Base-by-base conservation (phyloP, 2,329 filamentous ascomycete genomes). In the Ophiosphaerella herpotricha region DNA sequence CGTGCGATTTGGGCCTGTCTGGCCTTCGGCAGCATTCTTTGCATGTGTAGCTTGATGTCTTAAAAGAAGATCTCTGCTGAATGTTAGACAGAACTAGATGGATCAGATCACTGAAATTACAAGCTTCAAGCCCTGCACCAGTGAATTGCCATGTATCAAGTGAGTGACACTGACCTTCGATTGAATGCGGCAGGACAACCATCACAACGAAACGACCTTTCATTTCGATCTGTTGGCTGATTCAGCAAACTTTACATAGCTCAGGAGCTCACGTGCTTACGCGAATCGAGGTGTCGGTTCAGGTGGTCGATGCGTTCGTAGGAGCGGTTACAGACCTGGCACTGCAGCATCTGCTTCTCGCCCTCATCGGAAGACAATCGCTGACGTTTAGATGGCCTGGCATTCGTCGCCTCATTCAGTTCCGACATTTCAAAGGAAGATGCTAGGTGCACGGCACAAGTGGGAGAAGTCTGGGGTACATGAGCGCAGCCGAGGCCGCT, bases 161-260 rank as follows among this genome's bases (percentile, higher is more conserved):
- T 8, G 16, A 14, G n/a, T 18, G 16, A 44, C 35, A 50, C 44
- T 29, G 13, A 44, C 39, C 39, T 42, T 18, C 39, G 57, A 47
- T 69, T 71, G 57, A 71, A 69, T 2, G 59, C 63, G 29, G 63
- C 63, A 12, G 65, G 60, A 35, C 66, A 71, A 14, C 64, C 56
- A 6, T 52, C 50, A 41, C 67, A 71, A 18, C 60, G 61, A 50
- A 66, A 71, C 4, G 58, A 60, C 7, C 67, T 55, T 43, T 64
- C 61, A 46, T 70, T 71, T 37, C 61, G 54, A 57, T 68, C 58
- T 59, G 21, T 3, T 34, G 9, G n/a, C 11, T 11, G 12, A 18
- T 11, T 42, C 38, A 42, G 34, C 23, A 12, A 42, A 37, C 7
- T 12, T 6, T 7, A 11, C 8, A 21, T 11, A 21, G n/a, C n/a